A percentile compares a stretch with the other conserved stretches of the same genome.
phyloP scores from a whole-genome alignment of 176 grass and related monocot genomes.

The Ampelocalamus luodianensis region DNA sequence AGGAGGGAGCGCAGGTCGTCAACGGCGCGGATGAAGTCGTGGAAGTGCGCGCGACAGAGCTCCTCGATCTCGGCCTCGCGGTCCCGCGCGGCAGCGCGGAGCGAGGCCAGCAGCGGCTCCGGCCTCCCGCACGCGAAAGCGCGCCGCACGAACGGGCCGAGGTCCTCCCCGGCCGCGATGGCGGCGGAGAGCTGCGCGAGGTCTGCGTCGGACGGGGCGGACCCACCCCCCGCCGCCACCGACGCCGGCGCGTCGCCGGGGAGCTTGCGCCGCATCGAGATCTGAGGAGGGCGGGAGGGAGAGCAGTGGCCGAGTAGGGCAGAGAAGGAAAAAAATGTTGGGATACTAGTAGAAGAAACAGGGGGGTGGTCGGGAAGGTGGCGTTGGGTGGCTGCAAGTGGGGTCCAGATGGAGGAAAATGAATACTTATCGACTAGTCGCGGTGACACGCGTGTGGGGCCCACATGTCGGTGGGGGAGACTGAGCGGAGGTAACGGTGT shows the following conservation, averaged over 20 bases:
- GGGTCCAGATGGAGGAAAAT: background rate
- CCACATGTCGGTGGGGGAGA: background rate
- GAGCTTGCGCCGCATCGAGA: constrained; percentile 68
- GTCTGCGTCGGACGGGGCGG: constrained; percentile 55
- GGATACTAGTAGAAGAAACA: constrained; percentile 33
- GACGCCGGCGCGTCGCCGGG: constrained; percentile 41
- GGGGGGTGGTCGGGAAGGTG: constrained; percentile 20
- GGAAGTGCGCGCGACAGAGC: constrained; percentile 91
- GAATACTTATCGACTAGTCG: background rate
- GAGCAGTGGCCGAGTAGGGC: constrained; percentile 44
- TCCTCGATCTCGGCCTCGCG: constrained; percentile 82
- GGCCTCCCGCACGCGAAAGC: constrained; percentile 69
- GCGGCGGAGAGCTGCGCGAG: constrained; percentile 63
- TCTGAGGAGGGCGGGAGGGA: constrained; percentile 23
- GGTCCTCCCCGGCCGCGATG: constrained; percentile 81
- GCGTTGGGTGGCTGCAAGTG: constrained; percentile 36
- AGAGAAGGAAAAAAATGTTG: background rate
- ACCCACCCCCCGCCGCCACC: constrained; percentile 4
- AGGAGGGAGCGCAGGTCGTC: constrained; percentile 98
- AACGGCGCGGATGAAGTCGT: constrained; percentile 93
- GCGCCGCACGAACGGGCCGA: constrained; percentile 77
- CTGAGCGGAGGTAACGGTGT: constrained; percentile 38
- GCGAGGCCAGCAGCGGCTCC: constrained; percentile 68
- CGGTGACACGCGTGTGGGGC: background rate
- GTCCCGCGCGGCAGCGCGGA: constrained; percentile 53